Evolutionary conservation across 257 asterid genomes (phyloP).

Genomic region (Forsythia viridissima): DNA sequence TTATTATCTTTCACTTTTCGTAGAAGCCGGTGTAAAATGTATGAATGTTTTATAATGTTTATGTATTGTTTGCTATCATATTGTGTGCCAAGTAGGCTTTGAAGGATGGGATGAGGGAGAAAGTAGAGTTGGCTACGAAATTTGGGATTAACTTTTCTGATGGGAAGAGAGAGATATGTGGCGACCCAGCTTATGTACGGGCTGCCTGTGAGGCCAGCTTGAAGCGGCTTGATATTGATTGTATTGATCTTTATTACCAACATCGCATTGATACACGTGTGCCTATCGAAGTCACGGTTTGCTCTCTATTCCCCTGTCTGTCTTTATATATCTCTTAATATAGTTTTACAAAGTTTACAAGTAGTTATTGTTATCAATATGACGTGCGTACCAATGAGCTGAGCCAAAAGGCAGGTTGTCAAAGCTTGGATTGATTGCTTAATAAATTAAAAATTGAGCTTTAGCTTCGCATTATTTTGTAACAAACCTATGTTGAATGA

Average conservation of each 20-base stretch:
- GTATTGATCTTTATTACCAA: slow-evolving; percentile 40
- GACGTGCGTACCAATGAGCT: neutral
- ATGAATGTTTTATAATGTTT: neutral
- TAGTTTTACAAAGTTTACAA: neutral
- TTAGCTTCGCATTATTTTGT: neutral
- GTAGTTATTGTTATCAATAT: neutral
- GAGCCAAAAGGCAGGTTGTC: neutral
- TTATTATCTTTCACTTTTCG: neutral
- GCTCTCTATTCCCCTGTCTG: slow-evolving; percentile 2
- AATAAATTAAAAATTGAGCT: neutral
- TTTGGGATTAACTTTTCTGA: slow-evolving; percentile 25
- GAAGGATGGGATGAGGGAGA: slow-evolving; percentile 35
- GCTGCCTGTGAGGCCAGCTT: slow-evolving; percentile 41
- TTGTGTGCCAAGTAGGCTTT: slow-evolving; percentile 23
- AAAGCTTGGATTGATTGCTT: neutral
- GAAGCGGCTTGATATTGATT: slow-evolving; percentile 40
- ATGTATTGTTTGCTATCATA: neutral
- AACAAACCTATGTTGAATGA: neutral
- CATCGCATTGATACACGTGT: slow-evolving; percentile 37
- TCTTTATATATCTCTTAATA: neutral
- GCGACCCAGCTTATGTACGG: slow-evolving; percentile 39
- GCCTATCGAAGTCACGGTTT: slow-evolving; percentile 54
- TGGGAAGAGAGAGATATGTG: slow-evolving; percentile 18
- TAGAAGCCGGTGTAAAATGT: too few species aligned
- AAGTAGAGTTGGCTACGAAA: slow-evolving; percentile 33